These are phyloP conservation scores for Zygoascus biomembranicola DNA, from an alignment of 805 yeast species.

Conservation along the genomic window DNA sequence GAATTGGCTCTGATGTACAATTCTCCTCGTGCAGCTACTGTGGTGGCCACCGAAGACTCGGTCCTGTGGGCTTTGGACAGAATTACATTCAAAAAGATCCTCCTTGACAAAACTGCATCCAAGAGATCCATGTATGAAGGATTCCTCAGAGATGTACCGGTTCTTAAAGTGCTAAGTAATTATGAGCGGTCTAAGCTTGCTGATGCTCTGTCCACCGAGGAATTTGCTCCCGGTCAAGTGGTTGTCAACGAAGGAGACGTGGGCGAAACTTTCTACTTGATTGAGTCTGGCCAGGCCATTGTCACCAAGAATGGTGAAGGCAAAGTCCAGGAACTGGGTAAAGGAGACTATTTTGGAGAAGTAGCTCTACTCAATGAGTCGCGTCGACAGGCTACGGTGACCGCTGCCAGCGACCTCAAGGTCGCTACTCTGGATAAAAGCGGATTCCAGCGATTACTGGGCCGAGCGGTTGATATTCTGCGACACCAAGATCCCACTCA, in stretches of 20 bases:
- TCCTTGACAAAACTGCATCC: slow-evolving; percentile 82
- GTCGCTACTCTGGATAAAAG: slow-evolving; percentile 89
- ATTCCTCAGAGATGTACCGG: slow-evolving; percentile 79
- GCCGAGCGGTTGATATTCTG: slow-evolving; percentile 87
- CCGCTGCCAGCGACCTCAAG: slow-evolving; percentile 63
- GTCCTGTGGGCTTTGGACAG: slow-evolving; percentile 91
- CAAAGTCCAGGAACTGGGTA: slow-evolving; percentile 41
- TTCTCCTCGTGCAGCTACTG: slow-evolving; percentile 96
- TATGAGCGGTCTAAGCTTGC: slow-evolving; percentile 89
- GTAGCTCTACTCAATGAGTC: slow-evolving; percentile 83
- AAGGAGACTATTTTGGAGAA: slow-evolving; percentile 96
- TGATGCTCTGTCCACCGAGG: slow-evolving; percentile 81
- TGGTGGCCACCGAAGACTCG: slow-evolving; percentile 59
- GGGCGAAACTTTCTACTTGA: slow-evolving; percentile 67
- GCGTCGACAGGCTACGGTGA: slow-evolving; percentile 92
- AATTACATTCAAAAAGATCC: slow-evolving; percentile 81
- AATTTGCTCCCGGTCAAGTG: slow-evolving; percentile 58
- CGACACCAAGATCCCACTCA: slow-evolving; percentile 73
- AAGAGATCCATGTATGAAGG: slow-evolving; percentile 87
- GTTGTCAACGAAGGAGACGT: slow-evolving; percentile 82
- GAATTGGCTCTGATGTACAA: slow-evolving; percentile 97
- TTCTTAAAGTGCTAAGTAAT: slow-evolving; percentile 59
- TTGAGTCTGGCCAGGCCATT: slow-evolving; percentile 76
- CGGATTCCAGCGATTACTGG: slow-evolving; percentile 88
- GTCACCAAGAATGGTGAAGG: slow-evolving; percentile 59